Base-by-base conservation (phyloP, 2,329 filamentous ascomycete species). In the Orbilia brochopaga region DNA sequence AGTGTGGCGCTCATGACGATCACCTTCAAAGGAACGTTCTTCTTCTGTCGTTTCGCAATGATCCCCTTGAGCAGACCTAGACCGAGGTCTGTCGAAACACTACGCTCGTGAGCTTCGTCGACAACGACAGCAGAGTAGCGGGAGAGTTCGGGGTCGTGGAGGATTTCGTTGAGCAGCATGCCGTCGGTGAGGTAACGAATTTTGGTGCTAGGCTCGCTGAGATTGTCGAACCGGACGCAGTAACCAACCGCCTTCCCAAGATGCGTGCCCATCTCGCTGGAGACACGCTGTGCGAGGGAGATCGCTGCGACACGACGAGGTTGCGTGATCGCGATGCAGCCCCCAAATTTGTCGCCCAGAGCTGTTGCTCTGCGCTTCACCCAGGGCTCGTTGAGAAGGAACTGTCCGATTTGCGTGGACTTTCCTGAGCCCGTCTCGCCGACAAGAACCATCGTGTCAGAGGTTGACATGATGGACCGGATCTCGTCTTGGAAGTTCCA, bases 371-470 rank as follows among this genome's bases (percentile, higher is more conserved):
- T 83, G 83, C 37, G 84, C 60, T 82, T 83, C 79, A 92, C 96
- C 92, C 92, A 97, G 5, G 86, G 80, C 77, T 97, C 90, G 24
- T 83, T 81, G 51, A 89, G 85, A 6, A 99, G 82, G 74, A 96
- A 97, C 77, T 97, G 94, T 0, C 94, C 93, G 0, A 97, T 88
- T 80, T 99, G 94, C 0, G 94, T 99, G 81, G 90, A 95, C 81
- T 99, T 99, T 78, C 94, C 94, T 13, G 91, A 96, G 78, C 94
- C 94, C 0, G 94, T 99, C 79, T 97, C 93, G 81, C 93, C 93
- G 1, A 94, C 89, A 13, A 99, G 82, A 0, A 99, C 83, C 57
- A 99, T 85, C 0, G 96, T 86, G 76, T 95, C 86, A 73, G 86
- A 87, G 35, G 85, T 81, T 11, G 82, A 82, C 5, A 96, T 80